Conservation (phyloP, 1,139 yeast genomes). For the Eremothecium coryli region DNA sequence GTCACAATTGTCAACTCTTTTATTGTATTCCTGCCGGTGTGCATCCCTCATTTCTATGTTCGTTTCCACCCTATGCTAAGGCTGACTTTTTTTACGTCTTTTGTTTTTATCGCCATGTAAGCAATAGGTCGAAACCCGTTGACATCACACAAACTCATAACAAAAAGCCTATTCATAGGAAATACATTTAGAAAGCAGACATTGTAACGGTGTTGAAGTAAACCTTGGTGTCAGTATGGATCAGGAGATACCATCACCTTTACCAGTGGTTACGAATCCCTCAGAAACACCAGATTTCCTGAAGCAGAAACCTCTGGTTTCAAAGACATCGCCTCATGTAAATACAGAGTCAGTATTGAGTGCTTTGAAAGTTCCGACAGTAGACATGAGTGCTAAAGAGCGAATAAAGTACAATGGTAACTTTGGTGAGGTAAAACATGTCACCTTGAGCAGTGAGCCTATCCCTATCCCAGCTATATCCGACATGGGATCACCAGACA, state of each 20-base stretch:
- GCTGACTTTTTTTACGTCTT: too few relatives aligned
- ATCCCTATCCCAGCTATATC: not conserved
- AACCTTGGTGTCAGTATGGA: constrained; percentile 3
- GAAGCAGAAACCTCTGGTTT: constrained; percentile 9
- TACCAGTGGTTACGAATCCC: not conserved
- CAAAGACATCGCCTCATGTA: constrained; percentile 24
- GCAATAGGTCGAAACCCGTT: too few relatives aligned
- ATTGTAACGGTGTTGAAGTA: too few relatives aligned
- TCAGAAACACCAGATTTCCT: constrained; percentile 10
- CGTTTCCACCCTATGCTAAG: too few relatives aligned
- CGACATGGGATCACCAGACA: not conserved
- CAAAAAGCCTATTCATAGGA: too few relatives aligned
- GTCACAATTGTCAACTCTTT: too few relatives aligned
- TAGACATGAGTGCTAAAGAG: not conserved
- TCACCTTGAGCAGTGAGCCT: not conserved
- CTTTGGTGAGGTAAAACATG: not conserved
- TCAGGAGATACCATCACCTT: constrained; percentile 1
- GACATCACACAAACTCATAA: too few relatives aligned
- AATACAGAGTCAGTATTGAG: constrained; percentile 27
- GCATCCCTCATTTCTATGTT: too few relatives aligned
- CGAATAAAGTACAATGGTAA: not conserved
- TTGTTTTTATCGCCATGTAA: too few relatives aligned
- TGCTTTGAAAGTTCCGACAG: constrained; percentile 19
- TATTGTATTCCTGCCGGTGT: too few relatives aligned
- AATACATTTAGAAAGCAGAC: too few relatives aligned